phyloP scores from a whole-genome alignment of 1,284 basidiomycete species.

The Heterobasidion occidentale region DNA sequence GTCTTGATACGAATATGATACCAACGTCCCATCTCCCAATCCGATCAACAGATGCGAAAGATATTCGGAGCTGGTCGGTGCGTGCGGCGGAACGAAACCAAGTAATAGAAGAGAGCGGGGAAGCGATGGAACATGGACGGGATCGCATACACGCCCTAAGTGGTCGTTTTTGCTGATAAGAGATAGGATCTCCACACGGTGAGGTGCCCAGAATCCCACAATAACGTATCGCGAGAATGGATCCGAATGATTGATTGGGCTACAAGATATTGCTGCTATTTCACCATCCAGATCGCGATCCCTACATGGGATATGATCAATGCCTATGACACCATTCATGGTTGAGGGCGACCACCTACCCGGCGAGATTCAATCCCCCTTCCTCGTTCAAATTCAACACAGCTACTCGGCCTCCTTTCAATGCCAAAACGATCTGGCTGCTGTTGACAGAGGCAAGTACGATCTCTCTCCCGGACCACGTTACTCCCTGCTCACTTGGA shows the following conservation, averaged over 20 bases:
- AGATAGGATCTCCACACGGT: conserved; percentile 53
- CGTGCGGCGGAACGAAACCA: conserved; percentile 43
- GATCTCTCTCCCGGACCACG: conserved; percentile 36
- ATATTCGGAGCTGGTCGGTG: conserved; percentile 23
- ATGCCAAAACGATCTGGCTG: conserved; percentile 59
- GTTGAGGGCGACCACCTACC: background rate
- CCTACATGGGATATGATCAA: background rate
- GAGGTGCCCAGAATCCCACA: conserved; percentile 74
- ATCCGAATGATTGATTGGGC: conserved; percentile 41
- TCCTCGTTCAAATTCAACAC: conserved; percentile 23
- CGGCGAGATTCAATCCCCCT: conserved; percentile 8
- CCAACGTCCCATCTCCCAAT: conserved; percentile 74
- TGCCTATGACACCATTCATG: background rate
- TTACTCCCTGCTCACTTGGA: conserved; percentile 15
- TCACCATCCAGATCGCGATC: conserved; percentile 23
- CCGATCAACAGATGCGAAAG: conserved; percentile 68
- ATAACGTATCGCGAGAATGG: conserved; percentile 42
- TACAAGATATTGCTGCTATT: conserved; percentile 60
- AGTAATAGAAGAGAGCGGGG: conserved; percentile 68
- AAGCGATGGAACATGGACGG: conserved; percentile 43
- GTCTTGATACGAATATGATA: conserved; percentile 33
- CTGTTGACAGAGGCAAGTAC: conserved; percentile 62
- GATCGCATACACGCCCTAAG: conserved; percentile 37
- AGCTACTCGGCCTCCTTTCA: conserved; percentile 38
- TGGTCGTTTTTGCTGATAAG: conserved; percentile 25